Evolutionary conservation across 1,284 basidiomycete genomes (phyloP).

Genomic region (Erythrobasidium hasegawianum): DNA sequence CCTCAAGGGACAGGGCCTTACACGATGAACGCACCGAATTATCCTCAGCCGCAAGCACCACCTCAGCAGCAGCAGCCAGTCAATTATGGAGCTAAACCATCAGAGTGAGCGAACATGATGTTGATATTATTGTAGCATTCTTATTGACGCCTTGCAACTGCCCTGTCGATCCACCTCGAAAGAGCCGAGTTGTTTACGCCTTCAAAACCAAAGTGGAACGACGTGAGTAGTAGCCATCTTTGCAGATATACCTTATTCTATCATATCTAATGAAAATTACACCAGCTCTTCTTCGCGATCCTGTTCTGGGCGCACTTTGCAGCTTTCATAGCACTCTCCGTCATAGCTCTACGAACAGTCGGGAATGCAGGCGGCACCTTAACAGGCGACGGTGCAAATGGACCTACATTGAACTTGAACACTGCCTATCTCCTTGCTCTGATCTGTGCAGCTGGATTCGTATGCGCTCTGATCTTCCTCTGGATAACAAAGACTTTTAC

Average conservation of each 20-base stretch:
- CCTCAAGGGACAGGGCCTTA: background rate
- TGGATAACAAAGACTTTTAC: conserved; percentile 70
- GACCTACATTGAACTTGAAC: conserved; percentile 25
- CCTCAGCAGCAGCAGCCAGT: conserved; percentile 7
- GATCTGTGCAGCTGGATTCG: conserved; percentile 36
- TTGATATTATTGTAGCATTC: no score
- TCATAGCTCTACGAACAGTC: conserved; percentile 47
- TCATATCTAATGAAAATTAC: no score
- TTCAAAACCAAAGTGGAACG: conserved; percentile 38
- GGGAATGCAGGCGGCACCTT: conserved; percentile 35
- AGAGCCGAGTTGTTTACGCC: conserved; percentile 17
- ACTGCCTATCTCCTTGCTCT: conserved; percentile 39
- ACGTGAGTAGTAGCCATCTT: conserved; percentile 4
- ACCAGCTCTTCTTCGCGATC: conserved; percentile 46
- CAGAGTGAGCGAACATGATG: no score
- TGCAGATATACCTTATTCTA: no score
- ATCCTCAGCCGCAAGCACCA: conserved; percentile 21
- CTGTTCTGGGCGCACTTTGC: conserved; percentile 49
- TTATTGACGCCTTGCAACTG: no score
- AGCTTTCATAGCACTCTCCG: conserved; percentile 49
- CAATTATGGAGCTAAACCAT: conserved; percentile 5
- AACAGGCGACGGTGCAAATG: conserved; percentile 5
- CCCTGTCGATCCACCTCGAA: background rate
- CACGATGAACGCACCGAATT: conserved; percentile 7
- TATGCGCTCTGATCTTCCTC: conserved; percentile 51